Conservation (phyloP, 1,284 basidiomycete genomes). For the Ganoderma sp. region DNA sequence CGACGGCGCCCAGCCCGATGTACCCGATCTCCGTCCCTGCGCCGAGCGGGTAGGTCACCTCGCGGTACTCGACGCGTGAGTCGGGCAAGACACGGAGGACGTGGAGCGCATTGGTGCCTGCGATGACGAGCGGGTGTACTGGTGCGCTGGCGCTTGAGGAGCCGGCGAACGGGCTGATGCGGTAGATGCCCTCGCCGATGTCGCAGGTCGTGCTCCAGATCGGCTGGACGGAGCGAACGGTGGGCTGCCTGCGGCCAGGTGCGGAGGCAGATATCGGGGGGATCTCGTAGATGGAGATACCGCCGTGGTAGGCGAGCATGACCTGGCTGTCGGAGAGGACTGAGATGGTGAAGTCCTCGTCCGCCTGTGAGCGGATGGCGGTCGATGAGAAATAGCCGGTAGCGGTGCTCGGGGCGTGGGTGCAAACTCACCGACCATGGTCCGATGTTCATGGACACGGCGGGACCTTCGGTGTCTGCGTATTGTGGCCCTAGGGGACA, state of each 20-base stretch:
- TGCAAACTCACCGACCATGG: constrained; percentile 30
- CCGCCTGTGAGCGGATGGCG: constrained; percentile 18
- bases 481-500: constrained; percentile 14
- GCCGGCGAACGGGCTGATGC: constrained; percentile 27
- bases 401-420: background rate
- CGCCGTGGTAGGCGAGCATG: constrained; percentile 31
- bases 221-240: constrained; percentile 18
- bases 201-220: constrained; percentile 29
- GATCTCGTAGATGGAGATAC: constrained; percentile 28
- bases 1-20: constrained; percentile 29
- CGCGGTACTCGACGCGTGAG: constrained; percentile 23
- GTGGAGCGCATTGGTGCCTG: constrained; percentile 26
- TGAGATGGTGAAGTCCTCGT: constrained; percentile 32
- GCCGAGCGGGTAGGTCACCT: constrained; percentile 28
- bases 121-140: constrained; percentile 24
- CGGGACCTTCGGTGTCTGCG: constrained; percentile 13
- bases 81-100: constrained; percentile 21
- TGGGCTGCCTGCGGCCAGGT: background rate
- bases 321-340: constrained; percentile 27
- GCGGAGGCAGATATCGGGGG: constrained; percentile 14
- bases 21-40: constrained; percentile 21
- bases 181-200: constrained; percentile 32
- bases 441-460: constrained; percentile 30
- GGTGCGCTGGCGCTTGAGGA: constrained; percentile 16
- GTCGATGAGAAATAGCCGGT: background rate